Base-by-base conservation (phyloP, 768 basidiomycete genomes). In the Suillus subalutaceus region DNA sequence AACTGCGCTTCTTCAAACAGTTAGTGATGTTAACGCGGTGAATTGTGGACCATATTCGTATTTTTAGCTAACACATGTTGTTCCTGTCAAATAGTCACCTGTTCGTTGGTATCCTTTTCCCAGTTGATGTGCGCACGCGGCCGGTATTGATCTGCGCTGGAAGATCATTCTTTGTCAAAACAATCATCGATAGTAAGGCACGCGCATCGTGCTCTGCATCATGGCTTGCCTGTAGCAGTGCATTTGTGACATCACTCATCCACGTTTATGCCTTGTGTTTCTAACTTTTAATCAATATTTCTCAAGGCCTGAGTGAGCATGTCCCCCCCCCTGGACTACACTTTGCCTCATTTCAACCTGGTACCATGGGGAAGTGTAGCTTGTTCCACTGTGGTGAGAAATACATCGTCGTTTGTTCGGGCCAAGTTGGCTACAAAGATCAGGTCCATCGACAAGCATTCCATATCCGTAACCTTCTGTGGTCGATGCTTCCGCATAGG, bases 191-290 rank as follows among this genome's bases (percentile, higher is more conserved):
- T 70, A 15, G 4, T 41, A 76, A 75, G 67, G 68, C 64, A 71
- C 64, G n/a, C 37, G 44, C 65, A 32, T 71, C 72, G 70, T 73
- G 74, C 46, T 66, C 72, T 76, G 73, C 72, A 77, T 75, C 71
- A 43, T 63, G 63, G 38, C 40, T 13, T 52, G 26, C 71, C 67
- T 71, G 71, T 70, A 75, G 74, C 74, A 72, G 66, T 73, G 66
- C 71, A 66, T 32, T 65, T 26, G 55, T 20, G 48, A 62, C 44
- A 65, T 13, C 37, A 18, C 44, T 52, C 6, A n/a, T 37, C 69
- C 69, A 70, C 66, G 72, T 66, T 72, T 58, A 62, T 56, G 63
- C 63, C 68, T 68, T 44, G 59, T 41, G 58, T 60, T 43, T 60
- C 12, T 60, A 26, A 26, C 57, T 63, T 68, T 63, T 50, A 43